Percentiles rank a stretch among this genome's conserved stretches.
Conservation (phyloP, 192 early-diverging fungal species). For the Gigaspora rosea region DNA sequence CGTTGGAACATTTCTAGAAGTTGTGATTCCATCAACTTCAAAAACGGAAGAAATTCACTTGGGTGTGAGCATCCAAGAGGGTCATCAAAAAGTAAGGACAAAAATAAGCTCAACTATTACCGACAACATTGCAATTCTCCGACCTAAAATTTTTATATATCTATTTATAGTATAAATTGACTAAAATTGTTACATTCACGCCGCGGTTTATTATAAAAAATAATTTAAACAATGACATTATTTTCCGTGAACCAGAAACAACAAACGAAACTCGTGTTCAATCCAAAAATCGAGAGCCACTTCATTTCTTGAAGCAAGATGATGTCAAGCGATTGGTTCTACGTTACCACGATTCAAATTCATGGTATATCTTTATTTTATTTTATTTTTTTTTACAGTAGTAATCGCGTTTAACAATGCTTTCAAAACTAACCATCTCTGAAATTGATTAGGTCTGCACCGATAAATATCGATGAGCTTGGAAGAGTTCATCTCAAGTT, state of each 20-base stretch:
- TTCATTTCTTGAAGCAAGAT: constrained; percentile 68
- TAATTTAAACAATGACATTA: constrained; percentile 66
- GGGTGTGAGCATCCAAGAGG: constrained; percentile 84
- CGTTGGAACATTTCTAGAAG: constrained; percentile 81
- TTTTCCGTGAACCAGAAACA: constrained; percentile 73
- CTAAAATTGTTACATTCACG: constrained; percentile 87
- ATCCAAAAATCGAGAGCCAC: constrained; percentile 57
- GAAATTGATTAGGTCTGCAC: constrained; percentile 59
- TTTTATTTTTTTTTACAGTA: too few species aligned
- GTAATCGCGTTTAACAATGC: too few species aligned
- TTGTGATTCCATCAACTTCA: constrained; percentile 63
- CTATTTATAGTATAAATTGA: constrained; percentile 61
- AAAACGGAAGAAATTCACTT: constrained; percentile 67
- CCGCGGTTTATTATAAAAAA: constrained; percentile 92
- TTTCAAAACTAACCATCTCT: not conserved
- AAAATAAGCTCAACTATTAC: not conserved
- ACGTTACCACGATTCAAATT: constrained; percentile 60
- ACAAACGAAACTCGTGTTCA: constrained; percentile 47
- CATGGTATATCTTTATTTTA: not conserved
- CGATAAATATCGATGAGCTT: constrained; percentile 85
- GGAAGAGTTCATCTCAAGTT: constrained; percentile 84
- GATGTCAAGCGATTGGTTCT: constrained; percentile 69
- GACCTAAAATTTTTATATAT: constrained; percentile 7
- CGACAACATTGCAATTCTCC: not conserved
- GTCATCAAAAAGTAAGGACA: constrained; percentile 72